Base-by-base conservation (phyloP, 2,329 filamentous ascomycete species). In the Beauveria sp. region DNA sequence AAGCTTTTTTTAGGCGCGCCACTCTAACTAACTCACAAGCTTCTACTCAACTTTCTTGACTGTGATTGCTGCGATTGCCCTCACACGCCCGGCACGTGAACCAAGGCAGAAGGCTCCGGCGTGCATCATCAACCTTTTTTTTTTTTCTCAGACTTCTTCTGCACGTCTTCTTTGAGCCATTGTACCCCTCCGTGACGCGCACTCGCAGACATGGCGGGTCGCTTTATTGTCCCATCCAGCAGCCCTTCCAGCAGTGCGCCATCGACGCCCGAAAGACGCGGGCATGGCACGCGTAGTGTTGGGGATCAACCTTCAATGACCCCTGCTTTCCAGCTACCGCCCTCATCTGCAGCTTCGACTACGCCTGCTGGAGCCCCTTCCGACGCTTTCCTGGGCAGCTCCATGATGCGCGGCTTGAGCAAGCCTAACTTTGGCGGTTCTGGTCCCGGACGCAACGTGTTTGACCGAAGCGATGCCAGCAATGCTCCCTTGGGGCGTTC, bases 351-450 rank as follows among this genome's bases (percentile, higher is more conserved):
- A 9, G 77, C 78, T 5, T 83, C 81, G 49, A 84, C 84, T 71
- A 84, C 82, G 1, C 81, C 82, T 1, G 75, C 77, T 18, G 83
- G 83, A 61, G 81, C 81, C 18, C 82, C 82, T 0, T 81, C 82
- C 24, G 79, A 77, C 34, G 80, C 80, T 14, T 84, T 77, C 66
- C 71, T 85, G 43, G 79, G 81, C 61, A 83, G 81, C 71, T 84
- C 82, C 43, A 77, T 83, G 58, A 74, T 81, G 72, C 76, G 75
- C 53, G 77, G 72, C 49, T 72, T 73, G 67, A 71, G 72, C 43
- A 71, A 71, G 40, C 71, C 72, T 20, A 79, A 77, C 52, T 67
- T 77, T 0, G 70, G 72, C 20, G 74, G 68, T 62, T 79, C 62
- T 64, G 65, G 46, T 16, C 65, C 67, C 10, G 71, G 68, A 14